Conservation (phyloP, 176 grass and related monocot species). For the Thalia dealbata region DNA sequence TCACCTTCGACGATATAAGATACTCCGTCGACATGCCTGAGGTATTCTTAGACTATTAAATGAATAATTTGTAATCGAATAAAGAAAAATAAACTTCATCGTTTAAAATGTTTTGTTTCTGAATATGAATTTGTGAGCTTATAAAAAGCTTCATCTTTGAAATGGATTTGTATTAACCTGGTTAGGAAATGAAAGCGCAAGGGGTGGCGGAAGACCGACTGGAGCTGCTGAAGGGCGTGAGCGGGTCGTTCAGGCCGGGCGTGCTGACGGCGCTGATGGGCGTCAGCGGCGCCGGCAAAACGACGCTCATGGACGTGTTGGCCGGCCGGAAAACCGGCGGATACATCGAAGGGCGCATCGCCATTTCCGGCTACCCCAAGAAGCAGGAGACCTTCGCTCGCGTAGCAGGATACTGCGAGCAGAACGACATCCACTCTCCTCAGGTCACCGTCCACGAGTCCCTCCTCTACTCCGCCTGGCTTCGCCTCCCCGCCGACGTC, state of each 20-base stretch:
- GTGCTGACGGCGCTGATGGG: constrained; percentile 79
- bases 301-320: constrained; percentile 69
- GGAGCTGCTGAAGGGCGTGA: constrained; percentile 54
- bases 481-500: constrained; percentile 36
- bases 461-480: constrained; percentile 57
- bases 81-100: too few species aligned
- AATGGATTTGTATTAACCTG: too few species aligned
- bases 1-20: constrained; percentile 60
- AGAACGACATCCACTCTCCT: constrained; percentile 80
- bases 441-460: constrained; percentile 70
- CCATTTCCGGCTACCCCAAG: constrained; percentile 67
- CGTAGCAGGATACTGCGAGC: constrained; percentile 71
- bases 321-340: constrained; percentile 66
- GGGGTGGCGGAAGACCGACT: constrained; percentile 42
- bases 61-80: too few species aligned
- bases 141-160: too few species aligned
- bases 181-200: constrained; percentile 64
- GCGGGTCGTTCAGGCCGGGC: constrained; percentile 73
- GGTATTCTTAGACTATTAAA: too few species aligned
- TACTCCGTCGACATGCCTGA: constrained; percentile 77
- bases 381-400: constrained; percentile 89
- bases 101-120: too few species aligned
- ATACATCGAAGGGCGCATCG: constrained; percentile 57
- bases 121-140: too few species aligned
- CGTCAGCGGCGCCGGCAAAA: constrained; percentile 82